These are phyloP conservation scores for Epichloe coenophiala DNA, from an alignment of 2,329 filamentous ascomycete genomes.

Conservation along the genomic window DNA sequence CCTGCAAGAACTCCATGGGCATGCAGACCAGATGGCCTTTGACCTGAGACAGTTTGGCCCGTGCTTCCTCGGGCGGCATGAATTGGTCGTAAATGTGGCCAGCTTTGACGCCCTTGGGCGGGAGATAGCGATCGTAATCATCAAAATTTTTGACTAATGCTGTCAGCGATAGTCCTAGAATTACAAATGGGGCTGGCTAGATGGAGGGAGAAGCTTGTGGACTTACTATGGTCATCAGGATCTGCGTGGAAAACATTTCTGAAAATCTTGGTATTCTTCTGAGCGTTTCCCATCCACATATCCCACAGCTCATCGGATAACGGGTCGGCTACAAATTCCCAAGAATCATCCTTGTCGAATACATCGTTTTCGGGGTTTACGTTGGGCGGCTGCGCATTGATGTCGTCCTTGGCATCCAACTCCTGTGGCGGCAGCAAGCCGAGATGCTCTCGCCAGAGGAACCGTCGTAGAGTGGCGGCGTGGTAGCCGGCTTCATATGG, in stretches of 20 bases:
- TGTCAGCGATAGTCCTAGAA: not conserved
- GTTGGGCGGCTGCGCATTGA: conserved; percentile 60
- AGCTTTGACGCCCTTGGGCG: conserved; percentile 55
- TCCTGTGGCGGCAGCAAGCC: conserved; percentile 66
- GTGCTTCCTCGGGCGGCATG: conserved; percentile 58
- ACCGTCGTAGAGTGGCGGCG: conserved; percentile 65
- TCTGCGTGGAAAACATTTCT: conserved; percentile 76
- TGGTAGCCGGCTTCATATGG: conserved; percentile 69
- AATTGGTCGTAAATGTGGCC: conserved; percentile 81
- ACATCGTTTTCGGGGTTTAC: conserved; percentile 53
- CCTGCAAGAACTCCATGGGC: conserved; percentile 74
- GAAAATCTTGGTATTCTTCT: conserved; percentile 61
- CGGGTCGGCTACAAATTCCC: conserved; percentile 57
- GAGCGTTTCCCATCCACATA: conserved; percentile 56
- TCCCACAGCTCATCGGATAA: conserved; percentile 52
- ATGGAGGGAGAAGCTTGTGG: not conserved
- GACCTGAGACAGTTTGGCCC: conserved; percentile 63
- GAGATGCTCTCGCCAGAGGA: conserved; percentile 83
- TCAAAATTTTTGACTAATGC: conserved; percentile 65
- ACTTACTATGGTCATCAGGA: conserved; percentile 67
- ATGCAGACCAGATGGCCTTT: conserved; percentile 90
- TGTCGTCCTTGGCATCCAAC: conserved; percentile 50
- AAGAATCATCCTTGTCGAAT: conserved; percentile 44
- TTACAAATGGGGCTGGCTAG: not conserved
- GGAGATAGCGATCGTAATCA: conserved; percentile 74